These are phyloP conservation scores for Artemisia tridentata DNA, from an alignment of 129 eudicot species.

Conservation along the genomic window DNA sequence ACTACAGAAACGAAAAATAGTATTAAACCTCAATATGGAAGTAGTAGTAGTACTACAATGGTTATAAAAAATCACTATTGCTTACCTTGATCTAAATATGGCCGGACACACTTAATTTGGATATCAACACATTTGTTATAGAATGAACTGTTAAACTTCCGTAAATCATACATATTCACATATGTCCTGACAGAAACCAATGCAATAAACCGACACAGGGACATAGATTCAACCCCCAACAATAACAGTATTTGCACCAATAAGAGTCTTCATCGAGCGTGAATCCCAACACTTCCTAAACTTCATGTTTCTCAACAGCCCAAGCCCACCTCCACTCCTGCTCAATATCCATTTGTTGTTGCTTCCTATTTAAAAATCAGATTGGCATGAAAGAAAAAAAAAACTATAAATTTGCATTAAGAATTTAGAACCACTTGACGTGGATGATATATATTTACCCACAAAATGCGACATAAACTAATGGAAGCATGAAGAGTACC, in stretches of 20 bases:
- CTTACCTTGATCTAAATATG: conserved; percentile 45
- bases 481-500: too few species aligned
- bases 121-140: conserved; percentile 44
- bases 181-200: conserved; percentile 68
- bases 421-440: too few species aligned
- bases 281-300: too few species aligned
- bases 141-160: conserved; percentile 43
- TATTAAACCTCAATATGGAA: neutral
- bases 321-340: too few species aligned
- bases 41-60: conserved; percentile 6
- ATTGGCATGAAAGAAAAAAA: too few species aligned
- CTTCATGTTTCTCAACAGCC: too few species aligned
- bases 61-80: conserved; percentile 2
- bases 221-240: conserved; percentile 66
- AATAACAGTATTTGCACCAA: conserved; percentile 34
- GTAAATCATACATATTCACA: conserved; percentile 65
- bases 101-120: conserved; percentile 70
- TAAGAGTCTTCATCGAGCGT: conserved; percentile 30
- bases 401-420: too few species aligned
- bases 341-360: too few species aligned
- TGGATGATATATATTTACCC: too few species aligned
- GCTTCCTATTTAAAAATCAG: too few species aligned
- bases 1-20: too few species aligned
- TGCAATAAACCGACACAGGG: conserved; percentile 50
- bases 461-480: too few species aligned